Evolutionary conservation across 2,329 filamentous ascomycete genomes (phyloP).

Genomic region (Diaporthe vexans): DNA sequence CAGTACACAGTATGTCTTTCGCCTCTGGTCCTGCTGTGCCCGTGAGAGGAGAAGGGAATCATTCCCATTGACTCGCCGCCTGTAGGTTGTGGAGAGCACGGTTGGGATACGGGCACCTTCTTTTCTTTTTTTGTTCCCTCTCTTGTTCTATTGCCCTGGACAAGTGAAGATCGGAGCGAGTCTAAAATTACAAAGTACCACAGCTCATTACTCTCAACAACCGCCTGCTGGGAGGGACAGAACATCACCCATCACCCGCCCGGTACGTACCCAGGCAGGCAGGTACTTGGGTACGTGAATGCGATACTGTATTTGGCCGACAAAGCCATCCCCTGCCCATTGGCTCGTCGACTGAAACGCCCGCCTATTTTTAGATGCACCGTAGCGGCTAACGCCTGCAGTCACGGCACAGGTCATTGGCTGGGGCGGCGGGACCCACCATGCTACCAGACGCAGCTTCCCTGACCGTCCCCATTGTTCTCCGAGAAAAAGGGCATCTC

Average conservation of each 20-base stretch:
- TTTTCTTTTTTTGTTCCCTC: slow-evolving; percentile 17
- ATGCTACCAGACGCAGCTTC: slow-evolving; percentile 35
- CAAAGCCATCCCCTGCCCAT: slow-evolving; percentile 24
- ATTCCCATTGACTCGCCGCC: slow-evolving; percentile 30
- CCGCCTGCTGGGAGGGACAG: no score
- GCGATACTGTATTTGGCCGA: slow-evolving; percentile 13
- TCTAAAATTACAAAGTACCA: slow-evolving; percentile 32
- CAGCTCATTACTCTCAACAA: slow-evolving; percentile 23
- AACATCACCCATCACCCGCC: background rate
- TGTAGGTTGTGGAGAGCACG: slow-evolving; percentile 15
- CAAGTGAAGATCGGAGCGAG: slow-evolving; percentile 30
- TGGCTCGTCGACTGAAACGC: slow-evolving; percentile 37
- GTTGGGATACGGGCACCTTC: slow-evolving; percentile 8
- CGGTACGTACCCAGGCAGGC: background rate
- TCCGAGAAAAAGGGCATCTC: slow-evolving; percentile 29
- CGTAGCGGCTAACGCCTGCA: slow-evolving; percentile 35
- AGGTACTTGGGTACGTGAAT: background rate
- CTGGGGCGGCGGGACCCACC: slow-evolving; percentile 22
- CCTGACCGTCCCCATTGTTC: slow-evolving; percentile 34
- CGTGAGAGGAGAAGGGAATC: background rate
- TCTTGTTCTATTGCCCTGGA: slow-evolving; percentile 7
- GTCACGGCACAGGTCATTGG: slow-evolving; percentile 33
- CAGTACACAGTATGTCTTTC: background rate
- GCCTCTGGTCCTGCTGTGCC: slow-evolving; percentile 13
- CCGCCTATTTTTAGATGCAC: slow-evolving; percentile 38